phyloP scores from a whole-genome alignment of 2,329 filamentous ascomycete species.

The Drechslera avenae region DNA sequence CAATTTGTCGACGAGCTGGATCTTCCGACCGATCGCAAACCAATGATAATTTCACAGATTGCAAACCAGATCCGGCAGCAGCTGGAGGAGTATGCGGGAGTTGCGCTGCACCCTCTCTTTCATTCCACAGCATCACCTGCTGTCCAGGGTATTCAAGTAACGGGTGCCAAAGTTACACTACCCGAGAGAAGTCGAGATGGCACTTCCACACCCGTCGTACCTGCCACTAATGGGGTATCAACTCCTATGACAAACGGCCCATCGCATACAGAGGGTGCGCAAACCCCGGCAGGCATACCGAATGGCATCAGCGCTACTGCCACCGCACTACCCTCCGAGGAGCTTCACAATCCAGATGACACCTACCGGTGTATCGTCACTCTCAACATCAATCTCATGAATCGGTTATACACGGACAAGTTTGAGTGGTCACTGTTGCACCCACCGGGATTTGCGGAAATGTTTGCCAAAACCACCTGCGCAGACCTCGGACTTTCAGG shows the following conservation, averaged over 20 bases:
- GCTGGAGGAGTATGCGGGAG: constrained; percentile 92
- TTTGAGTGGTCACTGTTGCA: constrained; percentile 97
- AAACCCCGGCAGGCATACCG: constrained; percentile 54
- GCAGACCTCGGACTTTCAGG: constrained; percentile 86
- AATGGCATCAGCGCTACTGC: constrained; percentile 72
- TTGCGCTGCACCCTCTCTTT: constrained; percentile 91
- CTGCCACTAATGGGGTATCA: constrained; percentile 60
- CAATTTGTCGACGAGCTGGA: constrained; percentile 91
- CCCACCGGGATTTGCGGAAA: constrained; percentile 87
- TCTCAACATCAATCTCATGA: constrained; percentile 88
- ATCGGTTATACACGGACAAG: constrained; percentile 91
- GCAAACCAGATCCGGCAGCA: constrained; percentile 94
- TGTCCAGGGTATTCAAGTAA: constrained; percentile 39
- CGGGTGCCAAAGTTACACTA: constrained; percentile 39
- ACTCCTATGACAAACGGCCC: constrained; percentile 58
- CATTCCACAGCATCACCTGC: constrained; percentile 58
- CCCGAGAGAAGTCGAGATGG: constrained; percentile 57
- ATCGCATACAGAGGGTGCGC: constrained; percentile 48
- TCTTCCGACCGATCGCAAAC: constrained; percentile 71
- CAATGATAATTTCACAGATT: constrained; percentile 74
- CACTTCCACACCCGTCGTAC: constrained; percentile 54
- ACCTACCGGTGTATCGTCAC: constrained; percentile 92
- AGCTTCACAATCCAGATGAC: constrained; percentile 86
- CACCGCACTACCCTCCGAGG: constrained; percentile 66
- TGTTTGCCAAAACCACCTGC: constrained; percentile 90